Percentiles rank a stretch among this genome's conserved stretches.
These are phyloP conservation scores for Xylaria sp. DNA, from an alignment of 2,329 filamentous ascomycete genomes.

Conservation along the genomic window DNA sequence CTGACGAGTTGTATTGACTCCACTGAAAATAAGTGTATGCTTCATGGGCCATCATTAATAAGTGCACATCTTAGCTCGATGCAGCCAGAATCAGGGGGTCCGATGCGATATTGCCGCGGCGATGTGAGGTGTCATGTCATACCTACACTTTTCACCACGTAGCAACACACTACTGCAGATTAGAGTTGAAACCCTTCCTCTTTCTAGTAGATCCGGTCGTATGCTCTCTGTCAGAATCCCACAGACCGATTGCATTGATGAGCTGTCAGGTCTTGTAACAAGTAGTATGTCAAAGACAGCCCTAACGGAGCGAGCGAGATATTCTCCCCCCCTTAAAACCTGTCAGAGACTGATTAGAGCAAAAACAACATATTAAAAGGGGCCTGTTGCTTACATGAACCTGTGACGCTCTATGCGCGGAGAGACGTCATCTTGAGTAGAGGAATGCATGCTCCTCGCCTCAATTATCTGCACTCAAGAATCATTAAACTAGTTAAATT, in stretches of 20 bases:
- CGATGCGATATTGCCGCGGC: neutral
- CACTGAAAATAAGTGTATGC: neutral
- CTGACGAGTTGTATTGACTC: neutral
- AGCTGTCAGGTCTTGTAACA: neutral
- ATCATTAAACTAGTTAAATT: neutral
- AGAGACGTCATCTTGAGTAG: neutral
- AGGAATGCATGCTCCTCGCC: neutral
- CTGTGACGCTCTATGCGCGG: neutral
- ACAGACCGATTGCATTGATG: neutral
- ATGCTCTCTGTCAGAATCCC: neutral
- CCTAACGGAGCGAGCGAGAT: neutral
- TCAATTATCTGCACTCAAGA: neutral
- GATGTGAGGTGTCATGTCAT: neutral
- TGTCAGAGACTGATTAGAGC: slow-evolving; percentile 26
- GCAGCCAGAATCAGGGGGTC: neutral
- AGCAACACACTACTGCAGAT: neutral
- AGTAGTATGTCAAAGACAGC: neutral
- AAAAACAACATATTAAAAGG: neutral
- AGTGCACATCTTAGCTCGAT: neutral
- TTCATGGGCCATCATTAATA: neutral
- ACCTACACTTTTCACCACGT: neutral
- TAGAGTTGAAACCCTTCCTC: neutral
- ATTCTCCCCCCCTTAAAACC: neutral
- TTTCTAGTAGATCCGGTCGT: neutral
- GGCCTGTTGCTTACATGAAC: neutral